Evolutionary conservation across 2,329 filamentous ascomycete genomes (phyloP).

Genomic region (Sporothrix sp.): DNA sequence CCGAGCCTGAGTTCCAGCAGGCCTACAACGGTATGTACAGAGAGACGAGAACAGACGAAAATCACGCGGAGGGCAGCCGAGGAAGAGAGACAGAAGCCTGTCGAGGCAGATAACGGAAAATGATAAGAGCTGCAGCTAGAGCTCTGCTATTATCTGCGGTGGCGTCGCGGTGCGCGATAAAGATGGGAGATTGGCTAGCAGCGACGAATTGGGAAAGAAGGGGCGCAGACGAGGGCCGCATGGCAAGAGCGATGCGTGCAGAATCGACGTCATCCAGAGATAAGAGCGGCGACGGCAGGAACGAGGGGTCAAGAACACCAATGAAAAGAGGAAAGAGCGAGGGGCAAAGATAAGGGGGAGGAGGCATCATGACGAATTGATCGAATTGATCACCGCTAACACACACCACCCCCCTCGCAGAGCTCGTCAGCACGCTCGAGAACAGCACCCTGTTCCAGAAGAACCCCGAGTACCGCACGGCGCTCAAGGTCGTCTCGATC

Average conservation of each 20-base stretch:
- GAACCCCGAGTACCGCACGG: constrained; percentile 89
- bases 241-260: too few species aligned
- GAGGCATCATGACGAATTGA: neutral
- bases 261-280: too few species aligned
- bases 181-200: neutral
- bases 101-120: neutral
- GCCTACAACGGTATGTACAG: constrained; percentile 73
- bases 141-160: neutral
- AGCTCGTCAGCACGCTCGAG: constrained; percentile 91
- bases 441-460: constrained; percentile 86
- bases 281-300: too few species aligned
- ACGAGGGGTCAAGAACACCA: too few species aligned
- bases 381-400: too few species aligned
- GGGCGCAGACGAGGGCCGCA: too few species aligned
- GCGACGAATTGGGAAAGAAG: neutral
- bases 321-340: neutral
- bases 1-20: constrained; percentile 97
- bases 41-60: neutral
- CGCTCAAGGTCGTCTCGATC: constrained; percentile 76
- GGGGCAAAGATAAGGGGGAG: neutral
- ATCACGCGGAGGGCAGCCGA: neutral
- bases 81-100: neutral
- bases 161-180: neutral
- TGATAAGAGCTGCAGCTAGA: constrained; percentile 5
- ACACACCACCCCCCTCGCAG: constrained; percentile 33